Evolutionary conservation across 441 rosid species (phyloP).

Genomic region (Kokia cookei): DNA sequence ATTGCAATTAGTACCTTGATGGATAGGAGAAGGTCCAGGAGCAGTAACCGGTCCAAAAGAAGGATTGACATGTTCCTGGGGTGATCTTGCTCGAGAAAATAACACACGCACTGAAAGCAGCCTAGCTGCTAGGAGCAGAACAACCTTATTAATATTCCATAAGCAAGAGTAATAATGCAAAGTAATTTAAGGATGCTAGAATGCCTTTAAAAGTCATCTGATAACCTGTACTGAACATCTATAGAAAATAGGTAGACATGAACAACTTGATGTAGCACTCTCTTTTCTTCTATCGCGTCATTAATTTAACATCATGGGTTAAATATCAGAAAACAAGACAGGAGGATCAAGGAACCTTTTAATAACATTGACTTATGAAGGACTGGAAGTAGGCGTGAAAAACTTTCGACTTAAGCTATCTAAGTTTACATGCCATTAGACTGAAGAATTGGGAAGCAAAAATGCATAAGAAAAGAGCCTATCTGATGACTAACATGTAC

Average conservation of each 20-base stretch:
- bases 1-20: constrained; percentile 32
- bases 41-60: constrained; percentile 27
- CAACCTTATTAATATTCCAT: constrained; percentile 19
- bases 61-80: constrained; percentile 31
- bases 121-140: constrained; percentile 45
- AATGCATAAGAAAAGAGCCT: not conserved
- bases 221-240: not conserved
- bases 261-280: not conserved
- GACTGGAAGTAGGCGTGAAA: not conserved
- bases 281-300: not conserved
- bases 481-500: not conserved
- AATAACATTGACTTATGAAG: not conserved
- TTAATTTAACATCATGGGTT: not conserved
- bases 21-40: constrained; percentile 46
- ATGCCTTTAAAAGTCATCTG: not conserved
- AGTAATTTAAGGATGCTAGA: not conserved
- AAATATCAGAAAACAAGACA: not conserved
- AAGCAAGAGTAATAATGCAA: not conserved
- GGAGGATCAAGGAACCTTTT: not conserved
- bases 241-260: not conserved
- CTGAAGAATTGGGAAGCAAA: not conserved
- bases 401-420: not conserved
- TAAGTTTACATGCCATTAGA: not conserved
- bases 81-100: constrained; percentile 27
- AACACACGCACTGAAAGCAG: constrained; percentile 34